These are phyloP conservation scores for Pythium coloratum DNA, from an alignment of 352 stramenopile genomes.

Conservation along the genomic window DNA sequence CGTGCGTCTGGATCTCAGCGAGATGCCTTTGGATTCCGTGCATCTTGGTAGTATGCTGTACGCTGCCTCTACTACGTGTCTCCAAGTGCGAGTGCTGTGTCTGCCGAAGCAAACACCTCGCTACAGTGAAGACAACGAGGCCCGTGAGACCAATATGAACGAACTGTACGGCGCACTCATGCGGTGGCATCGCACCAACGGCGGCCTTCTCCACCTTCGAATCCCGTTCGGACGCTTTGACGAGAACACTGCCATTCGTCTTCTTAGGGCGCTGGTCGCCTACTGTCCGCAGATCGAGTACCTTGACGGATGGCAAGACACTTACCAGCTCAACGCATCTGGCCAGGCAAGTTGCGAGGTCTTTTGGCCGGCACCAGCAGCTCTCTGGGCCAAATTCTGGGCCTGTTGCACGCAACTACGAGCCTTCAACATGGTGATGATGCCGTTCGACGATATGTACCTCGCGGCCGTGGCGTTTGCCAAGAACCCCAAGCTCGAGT, in stretches of 20 bases:
- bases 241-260: constrained; percentile 16
- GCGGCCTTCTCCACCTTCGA: constrained; percentile 12
- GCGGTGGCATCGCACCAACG: constrained; percentile 16
- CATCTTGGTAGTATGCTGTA: constrained; percentile 9
- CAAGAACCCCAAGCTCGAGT: constrained; percentile 3
- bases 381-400: constrained; percentile 11
- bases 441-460: constrained; percentile 17
- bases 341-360: constrained; percentile 13
- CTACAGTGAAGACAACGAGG: constrained; percentile 15
- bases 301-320: constrained; percentile 21
- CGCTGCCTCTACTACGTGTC: constrained; percentile 2
- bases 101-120: constrained; percentile 10
- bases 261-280: constrained; percentile 10
- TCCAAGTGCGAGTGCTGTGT: constrained; percentile 5
- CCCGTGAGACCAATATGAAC: constrained; percentile 12
- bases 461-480: neutral
- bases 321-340: constrained; percentile 5
- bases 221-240: constrained; percentile 21
- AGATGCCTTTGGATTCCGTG: constrained; percentile 11
- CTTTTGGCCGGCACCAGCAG: constrained; percentile 10
- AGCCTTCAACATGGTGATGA: constrained; percentile 13
- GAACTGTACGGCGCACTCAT: constrained; percentile 18
- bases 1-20: constrained; percentile 14
- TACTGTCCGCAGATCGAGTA: constrained; percentile 20
- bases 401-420: constrained; percentile 5